phyloP scores from a whole-genome alignment of 306 rosid genomes.

The Vigna angularis region DNA sequence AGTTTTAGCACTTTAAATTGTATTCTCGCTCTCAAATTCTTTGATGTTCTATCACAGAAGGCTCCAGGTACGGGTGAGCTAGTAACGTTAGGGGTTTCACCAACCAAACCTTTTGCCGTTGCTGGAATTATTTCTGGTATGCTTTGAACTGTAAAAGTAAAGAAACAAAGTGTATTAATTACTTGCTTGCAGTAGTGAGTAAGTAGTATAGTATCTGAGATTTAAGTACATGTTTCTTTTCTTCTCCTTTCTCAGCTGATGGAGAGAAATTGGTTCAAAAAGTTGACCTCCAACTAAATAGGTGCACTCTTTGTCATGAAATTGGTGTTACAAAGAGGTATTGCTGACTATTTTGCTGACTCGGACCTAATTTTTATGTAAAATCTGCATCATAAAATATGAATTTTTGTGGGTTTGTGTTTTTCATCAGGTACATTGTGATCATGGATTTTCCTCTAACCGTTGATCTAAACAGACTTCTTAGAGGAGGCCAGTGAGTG shows the following conservation, averaged over 20 bases:
- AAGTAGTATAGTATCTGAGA: not conserved
- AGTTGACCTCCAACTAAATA: constrained; percentile 61
- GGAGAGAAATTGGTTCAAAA: constrained; percentile 64
- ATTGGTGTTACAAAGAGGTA: constrained; percentile 74
- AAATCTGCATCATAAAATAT: not conserved
- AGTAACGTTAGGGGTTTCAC: constrained; percentile 60
- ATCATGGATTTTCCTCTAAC: constrained; percentile 75
- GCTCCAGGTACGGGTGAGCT: constrained; percentile 68
- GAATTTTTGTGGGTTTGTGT: not conserved
- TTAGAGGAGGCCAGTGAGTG: constrained; percentile 74
- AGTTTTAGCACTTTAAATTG: not conserved
- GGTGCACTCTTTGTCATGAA: constrained; percentile 68
- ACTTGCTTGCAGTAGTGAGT: not conserved
- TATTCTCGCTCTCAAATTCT: not conserved
- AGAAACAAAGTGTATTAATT: not conserved
- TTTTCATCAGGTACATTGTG: constrained; percentile 67
- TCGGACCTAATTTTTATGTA: not conserved
- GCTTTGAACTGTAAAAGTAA: constrained; percentile 5
- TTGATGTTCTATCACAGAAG: constrained; percentile 50
- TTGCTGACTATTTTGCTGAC: not conserved
- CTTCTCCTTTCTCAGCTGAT: constrained; percentile 55
- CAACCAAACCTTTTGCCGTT: constrained; percentile 61
- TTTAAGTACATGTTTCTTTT: not conserved
- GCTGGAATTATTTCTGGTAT: constrained; percentile 79
- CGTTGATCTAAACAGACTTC: constrained; percentile 60